Conservation (phyloP, 768 basidiomycete species). For the Agaricus sinodeliciosus region DNA sequence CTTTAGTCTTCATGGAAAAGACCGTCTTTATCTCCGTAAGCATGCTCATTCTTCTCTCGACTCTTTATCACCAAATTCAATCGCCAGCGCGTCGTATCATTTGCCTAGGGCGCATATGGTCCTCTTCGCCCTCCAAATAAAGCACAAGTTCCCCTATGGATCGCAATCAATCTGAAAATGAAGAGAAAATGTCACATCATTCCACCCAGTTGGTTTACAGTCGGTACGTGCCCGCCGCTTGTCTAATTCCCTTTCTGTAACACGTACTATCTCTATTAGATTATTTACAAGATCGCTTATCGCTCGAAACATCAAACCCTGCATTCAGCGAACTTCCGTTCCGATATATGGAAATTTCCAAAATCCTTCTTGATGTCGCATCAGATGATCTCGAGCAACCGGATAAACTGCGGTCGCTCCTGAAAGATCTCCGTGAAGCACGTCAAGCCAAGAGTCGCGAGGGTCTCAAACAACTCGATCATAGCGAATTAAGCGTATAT, state of each 20-base stretch:
- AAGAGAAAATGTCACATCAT: constrained; percentile 95
- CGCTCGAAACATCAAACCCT: constrained; percentile 64
- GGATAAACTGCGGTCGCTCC: constrained; percentile 74
- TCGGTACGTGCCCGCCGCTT: constrained; percentile 48
- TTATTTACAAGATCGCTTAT: constrained; percentile 68
- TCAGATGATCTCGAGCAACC: constrained; percentile 84
- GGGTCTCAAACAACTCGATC: constrained; percentile 74
- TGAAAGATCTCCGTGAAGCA: constrained; percentile 95
- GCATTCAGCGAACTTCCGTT: constrained; percentile 81
- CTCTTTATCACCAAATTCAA: constrained; percentile 7
- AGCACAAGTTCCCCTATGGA: constrained; percentile 89
- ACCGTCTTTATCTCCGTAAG: constrained; percentile 87
- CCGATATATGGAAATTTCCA: constrained; percentile 85
- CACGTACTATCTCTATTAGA: constrained; percentile 38
- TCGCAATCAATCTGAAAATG: constrained; percentile 88
- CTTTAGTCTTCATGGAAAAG: constrained; percentile 83
- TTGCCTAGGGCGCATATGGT: constrained; percentile 79
- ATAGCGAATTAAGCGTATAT: constrained; percentile 74
- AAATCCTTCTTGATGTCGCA: constrained; percentile 88
- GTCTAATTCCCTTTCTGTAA: not conserved
- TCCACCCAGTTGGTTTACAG: constrained; percentile 81
- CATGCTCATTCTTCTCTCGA: constrained; percentile 10
- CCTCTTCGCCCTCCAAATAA: constrained; percentile 86
- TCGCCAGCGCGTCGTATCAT: not conserved
- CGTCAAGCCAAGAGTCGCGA: constrained; percentile 90